Base-by-base conservation (phyloP, 179 eudicot genomes). In the Beta corolliflora region DNA sequence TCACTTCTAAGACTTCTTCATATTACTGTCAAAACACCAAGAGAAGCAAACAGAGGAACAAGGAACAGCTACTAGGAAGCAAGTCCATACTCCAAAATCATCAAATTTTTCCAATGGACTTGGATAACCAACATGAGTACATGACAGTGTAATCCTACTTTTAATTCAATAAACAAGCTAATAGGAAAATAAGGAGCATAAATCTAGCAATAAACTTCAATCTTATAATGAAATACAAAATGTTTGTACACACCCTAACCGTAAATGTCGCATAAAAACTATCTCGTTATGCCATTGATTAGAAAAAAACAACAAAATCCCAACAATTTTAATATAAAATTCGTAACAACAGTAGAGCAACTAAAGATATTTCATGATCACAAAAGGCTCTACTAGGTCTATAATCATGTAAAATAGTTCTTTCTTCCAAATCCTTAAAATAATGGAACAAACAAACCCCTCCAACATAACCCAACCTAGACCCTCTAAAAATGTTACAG, bases 1-100 rank as follows among this genome's bases (percentile, higher is more conserved):
- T 65, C 83, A 61, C 18, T 45, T 54, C 44, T 21, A 77, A 74
- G 21, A 48, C 25, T 71, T 45, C 77, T 60, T 69, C 21, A 78
- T 5, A 63, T 68, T n/a, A 60, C 54, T 15, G 41, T 50, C 63
- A 52, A 66, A 64, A 59, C 52, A 50, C 25, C 69, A 75, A 13
- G 6, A 10, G 21, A 29, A n/a, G 13, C 61, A 69, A 60, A 6
- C 13, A 19, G 46, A 52, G 61, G 44, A 48, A 19, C n/a, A 63
- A 72, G 11, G 5, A 64, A 68, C 41, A 25, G 14, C 68, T 53
- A 10, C 45, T 25, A 73, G 45, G 18, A 77, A 67, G 46, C 44
- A 53, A 5, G 48, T 21, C 10, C 23, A 63, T 13, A 52, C 60
- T 9, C 44, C 9, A 44, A 60, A 36, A 9, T 61, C 71, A 50